A percentile compares a stretch with the other conserved stretches of the same genome.
Conservation (phyloP, 305 asterid species). For the Rubia tinctorum region DNA sequence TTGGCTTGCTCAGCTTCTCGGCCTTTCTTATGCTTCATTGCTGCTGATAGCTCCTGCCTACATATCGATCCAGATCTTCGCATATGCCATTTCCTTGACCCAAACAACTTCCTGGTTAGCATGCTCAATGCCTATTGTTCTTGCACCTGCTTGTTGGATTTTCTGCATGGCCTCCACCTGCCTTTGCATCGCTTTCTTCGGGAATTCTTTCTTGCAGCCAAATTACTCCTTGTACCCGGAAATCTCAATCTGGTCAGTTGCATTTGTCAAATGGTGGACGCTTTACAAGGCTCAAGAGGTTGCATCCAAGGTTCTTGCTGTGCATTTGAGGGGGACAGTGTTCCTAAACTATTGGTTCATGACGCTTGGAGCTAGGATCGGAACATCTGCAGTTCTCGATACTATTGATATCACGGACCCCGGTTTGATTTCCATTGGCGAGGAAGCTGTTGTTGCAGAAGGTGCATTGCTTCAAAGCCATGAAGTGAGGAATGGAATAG, state of each 20-base stretch:
- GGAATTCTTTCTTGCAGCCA: constrained; percentile 66
- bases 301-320: constrained; percentile 61
- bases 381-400: constrained; percentile 48
- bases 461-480: constrained; percentile 70
- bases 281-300: constrained; percentile 60
- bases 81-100: constrained; percentile 25
- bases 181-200: constrained; percentile 43
- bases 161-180: constrained; percentile 62
- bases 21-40: constrained; percentile 43
- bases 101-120: constrained; percentile 33
- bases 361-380: constrained; percentile 60
- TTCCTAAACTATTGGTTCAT: constrained; percentile 59
- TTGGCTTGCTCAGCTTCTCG: constrained; percentile 42
- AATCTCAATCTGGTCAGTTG: constrained; percentile 52
- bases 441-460: constrained; percentile 58
- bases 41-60: constrained; percentile 62
- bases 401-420: constrained; percentile 68
- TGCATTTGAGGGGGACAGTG: constrained; percentile 66
- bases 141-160: constrained; percentile 68
- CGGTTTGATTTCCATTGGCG: constrained; percentile 50
- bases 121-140: constrained; percentile 34
- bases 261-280: constrained; percentile 74
- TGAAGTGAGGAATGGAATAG: constrained; percentile 57
- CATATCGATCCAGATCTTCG: constrained; percentile 35
- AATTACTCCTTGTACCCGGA: constrained; percentile 53